A percentile compares a stretch with the other conserved stretches of the same genome.
Conservation (phyloP, 1,139 yeast genomes). For the Magnusiomyces clavatus region DNA sequence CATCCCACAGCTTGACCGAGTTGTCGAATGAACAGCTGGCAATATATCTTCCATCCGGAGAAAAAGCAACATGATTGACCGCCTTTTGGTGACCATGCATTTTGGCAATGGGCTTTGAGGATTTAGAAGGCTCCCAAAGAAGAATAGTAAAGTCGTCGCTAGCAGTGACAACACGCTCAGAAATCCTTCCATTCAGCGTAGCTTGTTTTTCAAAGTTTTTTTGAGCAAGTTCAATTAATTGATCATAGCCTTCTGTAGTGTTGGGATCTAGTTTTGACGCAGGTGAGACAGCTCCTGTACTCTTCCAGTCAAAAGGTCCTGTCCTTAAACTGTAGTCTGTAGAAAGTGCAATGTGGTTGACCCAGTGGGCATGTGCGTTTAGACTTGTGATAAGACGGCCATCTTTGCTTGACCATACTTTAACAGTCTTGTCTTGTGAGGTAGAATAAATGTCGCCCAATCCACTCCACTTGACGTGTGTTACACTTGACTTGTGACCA, state of each 20-base stretch:
- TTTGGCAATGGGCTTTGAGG: constrained; percentile 76
- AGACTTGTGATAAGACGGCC: constrained; percentile 77
- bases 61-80: constrained; percentile 90
- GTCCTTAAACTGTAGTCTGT: constrained; percentile 82
- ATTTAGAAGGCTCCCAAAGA: constrained; percentile 84
- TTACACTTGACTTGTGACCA: constrained; percentile 84
- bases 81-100: constrained; percentile 98
- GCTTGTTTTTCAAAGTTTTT: constrained; percentile 74
- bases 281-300: constrained; percentile 19
- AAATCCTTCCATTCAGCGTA: constrained; percentile 54
- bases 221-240: constrained; percentile 48
- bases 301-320: constrained; percentile 72
- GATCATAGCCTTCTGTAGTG: constrained; percentile 40
- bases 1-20: constrained; percentile 94
- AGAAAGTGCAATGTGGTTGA: constrained; percentile 83
- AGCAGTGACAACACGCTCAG: constrained; percentile 87
- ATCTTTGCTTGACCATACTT: constrained; percentile 79
- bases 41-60: constrained; percentile 89
- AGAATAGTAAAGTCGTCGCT: constrained; percentile 98
- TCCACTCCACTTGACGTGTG: constrained; percentile 97
- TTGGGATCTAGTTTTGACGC: constrained; percentile 15
- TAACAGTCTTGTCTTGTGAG: constrained; percentile 91
- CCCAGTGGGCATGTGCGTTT: constrained; percentile 96
- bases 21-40: constrained; percentile 95
- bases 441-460: constrained; percentile 77